Evolutionary conservation across 192 early-diverging fungal genomes (phyloP), one percentile per base, ranked within the genome.

Genomic region (Backusella circina): DNA sequence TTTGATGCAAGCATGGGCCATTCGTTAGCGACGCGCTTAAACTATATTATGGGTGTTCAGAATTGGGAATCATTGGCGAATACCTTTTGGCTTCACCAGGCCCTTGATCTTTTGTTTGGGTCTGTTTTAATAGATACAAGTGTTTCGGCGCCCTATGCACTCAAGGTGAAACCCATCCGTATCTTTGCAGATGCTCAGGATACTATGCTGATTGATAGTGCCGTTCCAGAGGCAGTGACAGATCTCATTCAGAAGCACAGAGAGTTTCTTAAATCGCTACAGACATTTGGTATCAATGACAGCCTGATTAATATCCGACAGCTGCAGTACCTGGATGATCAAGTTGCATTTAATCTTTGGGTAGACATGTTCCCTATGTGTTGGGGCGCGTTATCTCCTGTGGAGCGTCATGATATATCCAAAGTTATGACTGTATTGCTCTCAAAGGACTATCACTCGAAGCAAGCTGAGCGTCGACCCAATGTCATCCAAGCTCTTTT

Each of bases 401-500:
- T 90, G 37, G 96, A 98, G 77, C 89, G 92, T n/a, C 95, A 98
- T 70, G 93, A 96, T 74, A 69, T 96, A 47, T 89, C 89, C 16
- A 97, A 95, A 65, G 87, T 91, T 0, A 72, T 98, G 15, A 93
- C 96, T 38, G 78, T 91, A 1, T 82, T 99, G 21, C 86, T 99
- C 16, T 92, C 96, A 1, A 94, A 95, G 76, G 96, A 97, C 32
- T 98, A 95, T 71, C 97, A 99, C 75, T 80, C 82, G 64, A 88
- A 87, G 72, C 97, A 99, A 82, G 83, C 85, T 5, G 86, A 90
- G 16, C 74, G 86, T 33, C 88, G 95, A 3, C 96, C 97, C 23
- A 99, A 99, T 82, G 95, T 99, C 3, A 92, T 99, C 26, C 96
- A 97, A 76, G 92, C 94, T 5, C 80, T 99, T 2, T 78, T 99